Percentiles rank a stretch among this genome's conserved stretches.
Conservation (phyloP, 2,329 filamentous ascomycete genomes). For the Amesomyces nigricolor region DNA sequence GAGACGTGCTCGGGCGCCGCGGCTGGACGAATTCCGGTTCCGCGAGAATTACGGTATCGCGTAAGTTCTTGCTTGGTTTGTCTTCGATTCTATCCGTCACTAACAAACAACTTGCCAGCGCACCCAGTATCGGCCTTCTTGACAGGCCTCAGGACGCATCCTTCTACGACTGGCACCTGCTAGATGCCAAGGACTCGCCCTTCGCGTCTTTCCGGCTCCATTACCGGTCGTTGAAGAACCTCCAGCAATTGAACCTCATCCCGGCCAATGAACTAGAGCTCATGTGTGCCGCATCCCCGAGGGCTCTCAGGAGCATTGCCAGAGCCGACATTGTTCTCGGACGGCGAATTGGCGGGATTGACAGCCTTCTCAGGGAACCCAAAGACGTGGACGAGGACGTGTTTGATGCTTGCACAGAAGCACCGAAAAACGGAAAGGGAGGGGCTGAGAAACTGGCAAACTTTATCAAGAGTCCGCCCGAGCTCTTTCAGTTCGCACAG, state of each 20-base stretch:
- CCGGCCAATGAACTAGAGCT: constrained; percentile 26
- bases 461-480: constrained; percentile 31
- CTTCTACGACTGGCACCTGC: constrained; percentile 48
- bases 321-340: not conserved
- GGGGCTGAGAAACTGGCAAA: constrained; percentile 15
- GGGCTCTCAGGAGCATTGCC: constrained; percentile 1
- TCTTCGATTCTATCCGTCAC: not conserved
- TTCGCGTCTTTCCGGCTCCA: constrained; percentile 52
- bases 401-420: constrained; percentile 12
- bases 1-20: constrained; percentile 39
- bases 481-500: constrained; percentile 21
- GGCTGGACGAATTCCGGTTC: constrained; percentile 39
- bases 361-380: not conserved
- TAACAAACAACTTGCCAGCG: constrained; percentile 32
- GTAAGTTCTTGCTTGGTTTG: constrained; percentile 34
- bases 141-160: constrained; percentile 45
- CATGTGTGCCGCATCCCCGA: constrained; percentile 12
- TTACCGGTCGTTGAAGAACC: constrained; percentile 48
- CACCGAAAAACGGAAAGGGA: constrained; percentile 7
- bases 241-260: constrained; percentile 45
- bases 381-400: constrained; percentile 16
- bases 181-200: constrained; percentile 47
- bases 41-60: constrained; percentile 48
- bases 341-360: not conserved
- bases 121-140: constrained; percentile 48